These are phyloP conservation scores for Moesziomyces parantarcticus DNA, from an alignment of 1,284 basidiomycete genomes.

Conservation along the genomic window DNA sequence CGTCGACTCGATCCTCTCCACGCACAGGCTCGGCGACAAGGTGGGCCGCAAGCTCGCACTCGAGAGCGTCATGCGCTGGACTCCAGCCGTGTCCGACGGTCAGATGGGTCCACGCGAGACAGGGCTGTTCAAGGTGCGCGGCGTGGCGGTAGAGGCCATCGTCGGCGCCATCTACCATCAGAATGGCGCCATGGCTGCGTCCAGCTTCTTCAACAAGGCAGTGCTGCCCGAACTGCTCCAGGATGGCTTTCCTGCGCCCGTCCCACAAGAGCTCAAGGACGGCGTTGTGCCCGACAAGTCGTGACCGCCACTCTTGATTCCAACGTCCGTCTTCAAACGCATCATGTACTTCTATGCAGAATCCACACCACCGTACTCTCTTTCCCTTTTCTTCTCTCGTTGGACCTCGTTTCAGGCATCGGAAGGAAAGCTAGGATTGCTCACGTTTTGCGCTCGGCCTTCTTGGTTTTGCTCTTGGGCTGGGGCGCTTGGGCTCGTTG, in stretches of 20 bases:
- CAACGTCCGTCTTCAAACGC: not conserved
- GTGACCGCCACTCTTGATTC: too few relatives aligned
- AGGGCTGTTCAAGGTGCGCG: slow-evolving; percentile 66
- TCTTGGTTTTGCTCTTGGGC: not conserved
- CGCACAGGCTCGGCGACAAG: slow-evolving; percentile 59
- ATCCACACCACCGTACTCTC: slow-evolving; percentile 1
- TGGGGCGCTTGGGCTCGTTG: slow-evolving; percentile 5
- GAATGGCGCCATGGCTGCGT: slow-evolving; percentile 36
- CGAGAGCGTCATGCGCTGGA: slow-evolving; percentile 68
- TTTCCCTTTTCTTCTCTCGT: too few relatives aligned
- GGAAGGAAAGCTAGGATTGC: too few relatives aligned
- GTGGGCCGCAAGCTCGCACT: slow-evolving; percentile 56
- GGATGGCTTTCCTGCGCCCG: slow-evolving; percentile 30
- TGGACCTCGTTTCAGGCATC: too few relatives aligned
- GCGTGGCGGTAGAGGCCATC: slow-evolving; percentile 64
- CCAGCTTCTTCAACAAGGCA: slow-evolving; percentile 28
- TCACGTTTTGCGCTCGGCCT: slow-evolving; percentile 3
- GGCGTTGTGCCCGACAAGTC: slow-evolving; percentile 2
- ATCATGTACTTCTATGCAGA: slow-evolving; percentile 39
- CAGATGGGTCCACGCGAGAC: slow-evolving; percentile 55
- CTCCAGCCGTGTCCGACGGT: slow-evolving; percentile 53
- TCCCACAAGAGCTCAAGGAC: slow-evolving; percentile 32
- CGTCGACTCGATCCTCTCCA: slow-evolving; percentile 52
- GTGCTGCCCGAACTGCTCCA: slow-evolving; percentile 32
- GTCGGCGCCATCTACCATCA: slow-evolving; percentile 66